Base-by-base conservation (phyloP, 495 filamentous ascomycete species). In the Massariosphaeria phaeospora region DNA sequence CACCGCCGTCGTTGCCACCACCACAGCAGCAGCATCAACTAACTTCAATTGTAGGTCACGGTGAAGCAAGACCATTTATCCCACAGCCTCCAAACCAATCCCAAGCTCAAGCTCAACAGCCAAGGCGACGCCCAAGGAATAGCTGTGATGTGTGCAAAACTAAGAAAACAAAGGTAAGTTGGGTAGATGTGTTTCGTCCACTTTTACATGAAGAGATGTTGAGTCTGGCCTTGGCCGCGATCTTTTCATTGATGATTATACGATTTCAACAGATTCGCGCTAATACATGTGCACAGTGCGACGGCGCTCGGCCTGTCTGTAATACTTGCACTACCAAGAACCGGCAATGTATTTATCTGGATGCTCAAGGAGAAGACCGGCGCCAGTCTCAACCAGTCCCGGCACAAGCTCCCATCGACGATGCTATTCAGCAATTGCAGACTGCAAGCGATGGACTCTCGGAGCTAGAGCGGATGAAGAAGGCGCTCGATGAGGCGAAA, bases 111-210 rank as follows among this genome's bases (percentile, higher is more conserved):
- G 29, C 48, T 29, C 48, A 34, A 24, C 55, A 44, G 24, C 17
- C 38, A 1, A 47, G 47, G 3, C 29, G 24, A 27, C 25, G 40
- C 20, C 44, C 57, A 13, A 48, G 57, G 9, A 47, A 48, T 7
- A 53, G 45, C 38, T 64, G 61, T 29, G 61, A 64, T 45, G 46
- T 53, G 6, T 64, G 61, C 33, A 64, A 61, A 39, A 43, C 50
- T 5, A 60, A 61, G 48, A 59, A 61, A 33, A 61, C 57, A 9
- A 64, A 57, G 48, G 59, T 63, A 55, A 30, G 54, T 38, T 2
- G n/a, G 7, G 11, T 3, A 43, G 48, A n/a, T n/a, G n/a, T n/a
- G n/a, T n/a, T n/a, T n/a, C n/a, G n/a, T n/a, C n/a, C n/a, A n/a
- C n/a, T n/a, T n/a, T n/a, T n/a, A n/a, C n/a, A n/a, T n/a, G n/a